These are phyloP conservation scores for Moniliella sp. DNA, from an alignment of 1,284 basidiomycete genomes.

Conservation along the genomic window DNA sequence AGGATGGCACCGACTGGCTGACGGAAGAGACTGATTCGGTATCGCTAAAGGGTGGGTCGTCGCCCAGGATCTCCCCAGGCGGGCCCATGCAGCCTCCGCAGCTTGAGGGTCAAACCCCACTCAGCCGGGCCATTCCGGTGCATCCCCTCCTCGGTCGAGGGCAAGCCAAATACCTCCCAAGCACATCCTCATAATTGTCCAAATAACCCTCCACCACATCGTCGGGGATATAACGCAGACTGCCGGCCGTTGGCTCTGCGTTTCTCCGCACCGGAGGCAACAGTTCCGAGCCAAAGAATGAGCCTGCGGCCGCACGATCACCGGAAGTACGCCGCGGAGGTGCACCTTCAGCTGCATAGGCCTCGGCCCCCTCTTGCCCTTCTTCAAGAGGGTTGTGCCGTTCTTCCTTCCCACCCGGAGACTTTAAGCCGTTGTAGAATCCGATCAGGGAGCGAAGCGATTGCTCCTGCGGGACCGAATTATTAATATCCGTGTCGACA, in stretches of 20 bases:
- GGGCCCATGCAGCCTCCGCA: constrained; percentile 19
- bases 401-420: neutral
- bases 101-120: constrained; percentile 18
- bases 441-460: constrained; percentile 81
- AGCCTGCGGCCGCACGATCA: constrained; percentile 1
- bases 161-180: constrained; percentile 37
- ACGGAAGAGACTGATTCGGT: constrained; percentile 3
- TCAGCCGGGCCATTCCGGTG: constrained; percentile 14
- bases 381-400: neutral
- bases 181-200: constrained; percentile 40
- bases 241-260: constrained; percentile 26
- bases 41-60: constrained; percentile 2
- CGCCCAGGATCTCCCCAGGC: constrained; percentile 24
- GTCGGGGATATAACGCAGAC: constrained; percentile 37
- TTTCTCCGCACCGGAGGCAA: constrained; percentile 37
- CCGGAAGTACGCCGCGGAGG: neutral
- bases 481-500: constrained; percentile 63
- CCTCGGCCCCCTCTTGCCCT: neutral
- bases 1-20: constrained; percentile 3
- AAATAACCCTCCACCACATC: constrained; percentile 39
- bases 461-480: constrained; percentile 64
- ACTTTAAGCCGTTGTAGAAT: constrained; percentile 42
- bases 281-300: constrained; percentile 36
- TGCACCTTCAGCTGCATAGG: constrained; percentile 3
- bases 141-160: constrained; percentile 1